Conservation (phyloP, 768 basidiomycete genomes). For the Symmetrospora coprosmae region DNA sequence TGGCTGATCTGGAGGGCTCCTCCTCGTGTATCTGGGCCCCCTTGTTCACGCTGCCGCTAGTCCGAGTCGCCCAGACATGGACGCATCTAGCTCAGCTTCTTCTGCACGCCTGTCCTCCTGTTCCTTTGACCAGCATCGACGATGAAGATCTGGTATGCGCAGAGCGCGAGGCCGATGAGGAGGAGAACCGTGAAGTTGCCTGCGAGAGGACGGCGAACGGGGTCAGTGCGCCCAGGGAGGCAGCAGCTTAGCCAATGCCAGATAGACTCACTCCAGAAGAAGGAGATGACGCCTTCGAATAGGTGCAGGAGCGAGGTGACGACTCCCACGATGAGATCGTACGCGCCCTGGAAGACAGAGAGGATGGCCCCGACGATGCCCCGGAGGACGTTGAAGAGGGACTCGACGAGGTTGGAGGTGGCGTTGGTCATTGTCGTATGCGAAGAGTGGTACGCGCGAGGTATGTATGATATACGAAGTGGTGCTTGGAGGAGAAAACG, state of each 20-base stretch:
- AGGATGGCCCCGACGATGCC: conserved; percentile 6
- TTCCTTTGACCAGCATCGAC: neutral
- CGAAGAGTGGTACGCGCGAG: too few species aligned
- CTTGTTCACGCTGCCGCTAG: too few species aligned
- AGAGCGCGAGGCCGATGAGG: conserved; percentile 21
- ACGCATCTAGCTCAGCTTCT: neutral
- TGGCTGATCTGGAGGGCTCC: too few species aligned
- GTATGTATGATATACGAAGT: neutral
- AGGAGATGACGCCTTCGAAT: neutral
- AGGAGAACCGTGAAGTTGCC: conserved; percentile 24
- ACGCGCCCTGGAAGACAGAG: neutral
- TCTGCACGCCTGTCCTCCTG: neutral
- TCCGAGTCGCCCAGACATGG: too few species aligned
- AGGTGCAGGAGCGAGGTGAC: neutral
- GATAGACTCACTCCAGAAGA: neutral
- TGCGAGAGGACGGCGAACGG: neutral
- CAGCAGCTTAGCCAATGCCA: neutral
- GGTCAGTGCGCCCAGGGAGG: too few species aligned
- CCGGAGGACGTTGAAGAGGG: neutral
- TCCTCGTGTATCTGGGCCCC: too few species aligned
- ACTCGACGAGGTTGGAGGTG: conserved; percentile 3
- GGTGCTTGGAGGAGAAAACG: neutral
- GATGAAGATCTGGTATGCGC: conserved; percentile 18
- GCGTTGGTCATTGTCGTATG: conserved; percentile 8
- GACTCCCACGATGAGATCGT: neutral